phyloP scores from a whole-genome alignment of 441 rosid genomes.

The Brassica hybrid region DNA sequence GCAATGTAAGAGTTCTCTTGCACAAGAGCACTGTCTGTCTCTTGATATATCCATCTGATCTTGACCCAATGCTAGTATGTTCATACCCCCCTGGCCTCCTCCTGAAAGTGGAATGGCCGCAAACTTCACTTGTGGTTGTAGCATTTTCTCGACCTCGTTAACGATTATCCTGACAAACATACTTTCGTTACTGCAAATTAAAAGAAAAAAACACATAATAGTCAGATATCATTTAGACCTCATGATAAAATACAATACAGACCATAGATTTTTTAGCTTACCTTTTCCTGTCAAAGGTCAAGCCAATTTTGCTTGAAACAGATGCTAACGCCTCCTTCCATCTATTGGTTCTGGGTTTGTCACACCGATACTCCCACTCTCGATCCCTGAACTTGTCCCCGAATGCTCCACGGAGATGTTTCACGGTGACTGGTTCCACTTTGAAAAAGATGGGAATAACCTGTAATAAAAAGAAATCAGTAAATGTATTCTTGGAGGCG shows the following conservation, averaged over 20 bases:
- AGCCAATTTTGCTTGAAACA: not conserved
- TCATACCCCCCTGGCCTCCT: too few species aligned
- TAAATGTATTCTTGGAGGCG: too few species aligned
- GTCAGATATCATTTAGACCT: not conserved
- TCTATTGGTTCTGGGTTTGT: not conserved
- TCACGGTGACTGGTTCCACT: slow-evolving; percentile 6
- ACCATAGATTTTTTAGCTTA: not conserved
- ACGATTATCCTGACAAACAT: not conserved
- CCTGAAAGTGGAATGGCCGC: not conserved
- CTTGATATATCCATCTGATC: not conserved
- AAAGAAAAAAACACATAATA: too few species aligned
- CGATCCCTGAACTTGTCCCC: slow-evolving; percentile 1
- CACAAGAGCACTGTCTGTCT: not conserved
- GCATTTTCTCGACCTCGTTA: not conserved
- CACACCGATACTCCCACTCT: slow-evolving; percentile 4
- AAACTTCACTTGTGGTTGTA: not conserved
- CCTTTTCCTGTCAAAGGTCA: not conserved
- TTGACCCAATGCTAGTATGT: too few species aligned
- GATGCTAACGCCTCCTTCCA: not conserved
- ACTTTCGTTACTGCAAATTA: not conserved
- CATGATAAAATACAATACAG: not conserved
- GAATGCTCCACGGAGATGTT: slow-evolving; percentile 2
- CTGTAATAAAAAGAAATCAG: too few species aligned
- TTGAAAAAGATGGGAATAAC: slow-evolving; percentile 3
- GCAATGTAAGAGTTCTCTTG: not conserved